Evolutionary conservation across 148 eudicot species (phyloP), one percentile per base, ranked within the genome.

Genomic region (Limonium bicolor): DNA sequence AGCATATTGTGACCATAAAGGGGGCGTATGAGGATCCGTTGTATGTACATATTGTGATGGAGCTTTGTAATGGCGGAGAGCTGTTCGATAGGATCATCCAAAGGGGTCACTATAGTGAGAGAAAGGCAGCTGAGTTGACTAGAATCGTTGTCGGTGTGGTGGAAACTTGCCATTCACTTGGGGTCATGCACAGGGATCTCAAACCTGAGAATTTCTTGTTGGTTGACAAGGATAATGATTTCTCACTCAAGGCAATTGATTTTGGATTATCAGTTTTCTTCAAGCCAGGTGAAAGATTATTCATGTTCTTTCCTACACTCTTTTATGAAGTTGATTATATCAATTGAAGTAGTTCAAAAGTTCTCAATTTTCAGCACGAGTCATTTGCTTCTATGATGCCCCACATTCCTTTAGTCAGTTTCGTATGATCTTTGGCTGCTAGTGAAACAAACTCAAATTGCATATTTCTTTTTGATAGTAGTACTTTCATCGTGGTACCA

Each of bases 41-140:
- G 61, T 80, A 74, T 64, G 87, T 88, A 23, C 97, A 84, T 66
- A 83, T 88, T 40, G 94, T 88, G 20, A 88, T 88, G 97, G 92
- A 88, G 38, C 71, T 88, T 50, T 88, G 92, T 64, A 48, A 50
- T 14, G 97, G 97, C 26, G 97, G 94, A 20, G 94, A 84, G 65
- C 71, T 88, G 74, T 87, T 88, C 51, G 97, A 84, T 47, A 72
- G 92, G 12, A 84, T 88, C 49, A 83, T 83, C 61, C 79, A 83
- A 30, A 74, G 92, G 56, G 94, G 94, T 22, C 83, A 83, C 56
- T 88, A 80, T 54, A 79, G 74, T 29, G 96, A 88, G 61, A 66
- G 88, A 41, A 83, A 74, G 53, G 94, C 96, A 12, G 96, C 96
- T 54, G 83, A 80, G 55, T 56, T 88, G 68, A 83, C 86, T 15